Evolutionary conservation across 768 basidiomycete genomes (phyloP), one percentile per base, ranked within the genome.

Genomic region (Punctularia strigosozonata): DNA sequence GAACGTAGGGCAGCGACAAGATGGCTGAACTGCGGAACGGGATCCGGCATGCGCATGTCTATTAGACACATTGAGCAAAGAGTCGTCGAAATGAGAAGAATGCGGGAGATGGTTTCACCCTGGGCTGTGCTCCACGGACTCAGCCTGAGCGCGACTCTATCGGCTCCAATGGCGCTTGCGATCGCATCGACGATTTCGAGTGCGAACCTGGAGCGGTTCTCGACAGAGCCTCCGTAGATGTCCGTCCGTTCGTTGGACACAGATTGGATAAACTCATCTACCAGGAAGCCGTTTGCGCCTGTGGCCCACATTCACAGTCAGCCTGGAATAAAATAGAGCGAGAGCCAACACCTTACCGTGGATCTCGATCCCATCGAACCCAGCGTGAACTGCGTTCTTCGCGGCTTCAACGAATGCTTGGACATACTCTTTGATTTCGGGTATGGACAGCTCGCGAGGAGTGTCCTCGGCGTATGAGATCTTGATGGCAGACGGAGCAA

Each of bases 191-290:
- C 44, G 31, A 64, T 58, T 42, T 63, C 59, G 14, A 63, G 51
- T 2, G 53, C 44, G 53, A 72, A 69, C 4, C 63, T 54, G 2
- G 53, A 45, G 7, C 70, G 54, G 51, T 67, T 66, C 48, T 66
- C 61, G 37, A 69, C 43, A 7, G 56, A 59, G 2, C 70, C 69
- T 4, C 70, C 68, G 51, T 65, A 73, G 38, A 56, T 53, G 52
- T 69, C 67, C 19, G 57, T 63, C 18, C 65, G 58, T 31, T 60
- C 46, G 50, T 68, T 67, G 20, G 50, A 41, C 14, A 43, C 43
- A 22, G 45, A 31, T 42, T 63, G 57, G 10, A 59, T 32, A 51
- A 66, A 65, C 43, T 66, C 61, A 43, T 68, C 59, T 21, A 56
- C 18, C 5, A 56, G 40, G 31, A 48, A 54, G 1, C 55, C 54